Base-by-base conservation (phyloP, 345 rosid genomes). In the Salix dunnii region DNA sequence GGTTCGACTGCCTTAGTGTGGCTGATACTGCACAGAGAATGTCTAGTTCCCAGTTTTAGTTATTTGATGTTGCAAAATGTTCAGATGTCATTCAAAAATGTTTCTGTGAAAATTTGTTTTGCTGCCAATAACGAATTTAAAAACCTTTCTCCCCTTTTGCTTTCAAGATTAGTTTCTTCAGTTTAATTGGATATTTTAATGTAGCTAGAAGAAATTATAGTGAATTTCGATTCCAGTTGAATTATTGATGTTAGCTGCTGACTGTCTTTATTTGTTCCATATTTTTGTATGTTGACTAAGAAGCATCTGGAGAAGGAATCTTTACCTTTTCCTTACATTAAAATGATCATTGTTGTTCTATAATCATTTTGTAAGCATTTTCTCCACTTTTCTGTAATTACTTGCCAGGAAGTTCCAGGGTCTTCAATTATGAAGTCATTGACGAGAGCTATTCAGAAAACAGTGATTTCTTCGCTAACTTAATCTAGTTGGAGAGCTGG, bases 401-500 rank as follows among this genome's bases (percentile, higher is more conserved):
- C 66, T 35, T 30, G 66, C 67, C 78, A 96, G 98, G 98, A 87
- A 79, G 86, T 89, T 69, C 84, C 85, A 21, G 99, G 95, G 40
- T 78, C 89, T 77, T 86, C 92, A 65, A 83, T 96, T 48, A 74
- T 88, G 82, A 88, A 84, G 74, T 86, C 89, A 23, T 83, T 96
- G 89, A 55, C 80, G 70, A 75, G 91, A 74, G 88, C 91, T 76
- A 80, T 88, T 21, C 84, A 88, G 84, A 94, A 87, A 82, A 89
- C 94, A 42, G 91, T 87, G 67, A 78, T 87, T 78, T 86, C 89
- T 78, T 87, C 91, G 60, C 81, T 94, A 79, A 95, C 99, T 14
- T 94, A 85, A 72, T 78, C 80, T 87, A 92, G 87, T 76, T 74
- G 87, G 82, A 89, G 86, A 78, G 98, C 97, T 84, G 99, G 91